Conservation (phyloP, 495 filamentous ascomycete species). For the Xylaria curta region DNA sequence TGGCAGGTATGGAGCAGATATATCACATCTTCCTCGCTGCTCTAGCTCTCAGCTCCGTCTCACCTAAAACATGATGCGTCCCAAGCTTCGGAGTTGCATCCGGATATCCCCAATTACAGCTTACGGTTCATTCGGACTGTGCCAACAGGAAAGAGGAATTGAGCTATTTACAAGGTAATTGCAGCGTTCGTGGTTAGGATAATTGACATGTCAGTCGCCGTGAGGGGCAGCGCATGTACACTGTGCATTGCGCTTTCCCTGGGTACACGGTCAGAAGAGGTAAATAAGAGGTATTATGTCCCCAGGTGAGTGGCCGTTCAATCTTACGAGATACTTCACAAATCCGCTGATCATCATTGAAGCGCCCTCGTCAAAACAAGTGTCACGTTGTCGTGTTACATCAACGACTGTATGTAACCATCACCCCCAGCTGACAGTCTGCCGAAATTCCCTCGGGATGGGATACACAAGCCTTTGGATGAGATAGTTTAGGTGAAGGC, state of each 20-base stretch:
- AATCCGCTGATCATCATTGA: not conserved
- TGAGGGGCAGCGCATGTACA: not conserved
- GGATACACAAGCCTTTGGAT: not conserved
- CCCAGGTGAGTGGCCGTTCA: not conserved
- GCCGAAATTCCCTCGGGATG: not conserved
- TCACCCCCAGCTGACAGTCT: not conserved
- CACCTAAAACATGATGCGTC: not conserved
- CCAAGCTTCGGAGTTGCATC: not conserved
- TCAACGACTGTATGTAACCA: not conserved
- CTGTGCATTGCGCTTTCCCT: not conserved
- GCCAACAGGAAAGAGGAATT: not conserved
- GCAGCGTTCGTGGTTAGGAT: not conserved
- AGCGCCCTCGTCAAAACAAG: not conserved
- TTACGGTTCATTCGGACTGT: not conserved
- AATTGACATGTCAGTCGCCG: not conserved
- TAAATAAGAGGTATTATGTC: not conserved
- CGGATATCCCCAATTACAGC: constrained; percentile 16
- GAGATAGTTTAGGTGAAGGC: not conserved
- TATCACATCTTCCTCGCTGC: not conserved
- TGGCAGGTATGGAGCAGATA: not conserved
- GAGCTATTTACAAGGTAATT: not conserved
- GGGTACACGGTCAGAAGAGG: not conserved
- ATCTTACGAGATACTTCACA: not conserved
- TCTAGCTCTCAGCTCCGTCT: not conserved
- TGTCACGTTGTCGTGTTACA: not conserved